These are phyloP conservation scores for Multifurca ochricompacta DNA, from an alignment of 768 basidiomycete species.

Conservation along the genomic window DNA sequence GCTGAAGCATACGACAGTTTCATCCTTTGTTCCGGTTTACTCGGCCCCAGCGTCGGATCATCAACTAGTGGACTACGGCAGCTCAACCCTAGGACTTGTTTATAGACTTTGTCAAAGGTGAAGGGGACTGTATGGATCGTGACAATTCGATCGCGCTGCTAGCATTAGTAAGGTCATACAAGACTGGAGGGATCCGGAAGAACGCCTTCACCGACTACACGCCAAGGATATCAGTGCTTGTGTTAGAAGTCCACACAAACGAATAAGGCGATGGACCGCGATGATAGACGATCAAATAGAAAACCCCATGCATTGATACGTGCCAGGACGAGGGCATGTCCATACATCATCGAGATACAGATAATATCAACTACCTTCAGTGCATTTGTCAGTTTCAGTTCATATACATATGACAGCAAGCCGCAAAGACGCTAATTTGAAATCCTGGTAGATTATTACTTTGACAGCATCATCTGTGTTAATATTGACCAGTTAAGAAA, in stretches of 20 bases:
- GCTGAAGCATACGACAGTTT: neutral
- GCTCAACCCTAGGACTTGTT: too few species aligned
- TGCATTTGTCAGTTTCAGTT: neutral
- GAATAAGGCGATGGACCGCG: neutral
- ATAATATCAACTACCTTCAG: conserved; percentile 10
- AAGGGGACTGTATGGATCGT: too few species aligned
- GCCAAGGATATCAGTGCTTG: too few species aligned
- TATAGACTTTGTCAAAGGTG: too few species aligned
- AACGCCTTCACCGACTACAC: neutral
- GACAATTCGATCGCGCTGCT: too few species aligned
- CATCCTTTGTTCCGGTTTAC: too few species aligned
- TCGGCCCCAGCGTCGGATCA: too few species aligned
- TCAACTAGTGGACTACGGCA: too few species aligned
- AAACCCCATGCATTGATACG: neutral
- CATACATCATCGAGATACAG: conserved; percentile 16
- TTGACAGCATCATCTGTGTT: conserved; percentile 64
- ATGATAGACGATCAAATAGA: neutral
- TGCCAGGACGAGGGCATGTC: neutral
- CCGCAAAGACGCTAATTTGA: neutral
- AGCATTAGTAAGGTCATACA: too few species aligned
- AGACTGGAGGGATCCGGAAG: too few species aligned
- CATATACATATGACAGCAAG: neutral
- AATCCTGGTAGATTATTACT: conserved; percentile 33
- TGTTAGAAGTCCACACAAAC: neutral
- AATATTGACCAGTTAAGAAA: conserved; percentile 10